Evolutionary conservation across 2,329 filamentous ascomycete species (phyloP).

Genomic region (Diplodia scrobiculata): DNA sequence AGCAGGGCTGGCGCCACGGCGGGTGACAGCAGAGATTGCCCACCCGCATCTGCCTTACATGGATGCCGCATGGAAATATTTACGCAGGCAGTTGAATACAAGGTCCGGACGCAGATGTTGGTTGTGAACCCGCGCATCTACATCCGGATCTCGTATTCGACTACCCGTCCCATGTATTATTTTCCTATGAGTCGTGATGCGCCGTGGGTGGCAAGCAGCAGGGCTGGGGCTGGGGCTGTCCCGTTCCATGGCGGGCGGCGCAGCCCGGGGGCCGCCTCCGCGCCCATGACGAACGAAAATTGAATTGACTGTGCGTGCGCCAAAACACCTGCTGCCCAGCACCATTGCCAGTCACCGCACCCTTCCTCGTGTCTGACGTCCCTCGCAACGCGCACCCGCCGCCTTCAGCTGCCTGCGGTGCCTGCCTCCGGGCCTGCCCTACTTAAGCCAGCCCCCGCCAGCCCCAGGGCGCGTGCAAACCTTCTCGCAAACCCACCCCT

Average conservation of each 20-base stretch:
- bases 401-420: slow-evolving; percentile 20
- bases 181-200: neutral
- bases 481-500: slow-evolving; percentile 25
- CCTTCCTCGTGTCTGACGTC: slow-evolving; percentile 2
- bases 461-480: slow-evolving; percentile 23
- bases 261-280: neutral
- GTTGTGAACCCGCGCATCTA: no score
- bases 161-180: no score
- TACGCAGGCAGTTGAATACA: no score
- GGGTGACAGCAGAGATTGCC: no score
- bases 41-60: no score
- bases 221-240: neutral
- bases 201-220: slow-evolving; percentile 11
- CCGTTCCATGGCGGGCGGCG: neutral
- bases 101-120: no score
- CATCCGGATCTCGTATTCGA: no score
- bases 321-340: slow-evolving; percentile 23
- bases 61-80: no score
- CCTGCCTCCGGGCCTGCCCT: slow-evolving; percentile 16
- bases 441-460: slow-evolving; percentile 16
- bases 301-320: slow-evolving; percentile 25
- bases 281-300: slow-evolving; percentile 4
- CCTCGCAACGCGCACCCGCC: neutral
- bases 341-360: slow-evolving; percentile 15
- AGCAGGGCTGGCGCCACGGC: neutral